These are phyloP conservation scores for Daldinia grandis DNA, from an alignment of 495 filamentous ascomycete species.

Conservation along the genomic window DNA sequence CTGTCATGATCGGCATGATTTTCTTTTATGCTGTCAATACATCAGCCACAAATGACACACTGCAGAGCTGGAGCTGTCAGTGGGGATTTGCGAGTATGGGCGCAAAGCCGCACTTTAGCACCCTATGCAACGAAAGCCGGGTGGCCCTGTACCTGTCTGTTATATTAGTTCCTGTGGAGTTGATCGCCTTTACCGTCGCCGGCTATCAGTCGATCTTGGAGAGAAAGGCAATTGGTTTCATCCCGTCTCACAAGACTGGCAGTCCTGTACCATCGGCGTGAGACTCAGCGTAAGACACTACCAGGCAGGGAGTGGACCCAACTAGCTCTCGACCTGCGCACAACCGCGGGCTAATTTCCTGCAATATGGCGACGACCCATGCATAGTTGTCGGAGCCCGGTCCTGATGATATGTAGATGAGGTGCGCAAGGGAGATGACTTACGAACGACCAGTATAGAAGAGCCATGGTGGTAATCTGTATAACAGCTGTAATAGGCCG, in stretches of 20 bases:
- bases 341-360: conserved; percentile 12
- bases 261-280: conserved; percentile 44
- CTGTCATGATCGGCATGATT: conserved; percentile 57
- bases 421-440: conserved; percentile 10
- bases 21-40: conserved; percentile 65
- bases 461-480: conserved; percentile 33
- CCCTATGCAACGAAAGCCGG: conserved; percentile 60
- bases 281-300: conserved; percentile 29
- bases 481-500: conserved; percentile 32
- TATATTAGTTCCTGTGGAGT: conserved; percentile 61
- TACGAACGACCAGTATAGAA: conserved; percentile 11
- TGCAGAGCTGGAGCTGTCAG: conserved; percentile 65
- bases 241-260: conserved; percentile 36
- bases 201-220: conserved; percentile 52
- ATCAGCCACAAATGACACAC: conserved; percentile 54
- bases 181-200: conserved; percentile 50
- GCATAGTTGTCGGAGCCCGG: conserved; percentile 5
- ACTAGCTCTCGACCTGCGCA: conserved; percentile 11
- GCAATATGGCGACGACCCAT: conserved; percentile 6
- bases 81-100: conserved; percentile 58
- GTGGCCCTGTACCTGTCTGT: conserved; percentile 60
- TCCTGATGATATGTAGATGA: conserved; percentile 7
- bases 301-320: neutral
- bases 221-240: conserved; percentile 42
- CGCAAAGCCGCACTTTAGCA: conserved; percentile 56